Evolutionary conservation across 179 eudicot species (phyloP), one percentile per base, ranked within the genome.

Genomic region (Carnegiea gigantea): DNA sequence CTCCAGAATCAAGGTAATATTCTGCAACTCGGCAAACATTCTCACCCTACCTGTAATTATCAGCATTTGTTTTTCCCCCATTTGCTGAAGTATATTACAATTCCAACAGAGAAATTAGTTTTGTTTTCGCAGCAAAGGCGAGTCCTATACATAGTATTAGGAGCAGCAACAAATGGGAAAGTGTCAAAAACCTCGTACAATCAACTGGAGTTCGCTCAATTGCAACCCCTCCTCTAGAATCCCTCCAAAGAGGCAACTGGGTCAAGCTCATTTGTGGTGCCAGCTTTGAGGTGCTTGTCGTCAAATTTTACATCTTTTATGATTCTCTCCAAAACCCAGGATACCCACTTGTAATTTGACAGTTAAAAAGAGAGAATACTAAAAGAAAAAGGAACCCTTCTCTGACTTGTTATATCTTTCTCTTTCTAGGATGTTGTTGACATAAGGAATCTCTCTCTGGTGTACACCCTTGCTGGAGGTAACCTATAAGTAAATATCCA

Each of bases 201-300:
- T 86, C 83, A 60, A 77, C 44, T 81, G 89, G 90, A 73, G 64
- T 90, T 87, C 87, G 90, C 85, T 88, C 90, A 54, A 77, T 77
- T 53, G 57, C 81, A 21, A 90, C 88, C 36, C 70, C 87, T 64
- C 98, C 94, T 49, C 83, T 79, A 5, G 82, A 78, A 64, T 93
- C 98, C 14, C 94, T 95, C 65, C 88, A 81, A 71, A 89, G 54
- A 28, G 97, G 98, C 82, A 91, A 93, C 64, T 95, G 98, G 97
- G 98, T 95, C 78, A 95, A 95, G 92, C 97, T 95, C 82, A 95
- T 93, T 49, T 95, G 98, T 81, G 97, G 98, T 75, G 98, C 98
- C 67, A 95, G 98, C 88, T 95, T 95, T 77, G 93, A 95, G 98
- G 98, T 93, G 43, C 33, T 73, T 5, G 23, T 30, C 18, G 23